Conservation (phyloP, 192 early-diverging fungal genomes). For the Entomortierella beljakovae region DNA sequence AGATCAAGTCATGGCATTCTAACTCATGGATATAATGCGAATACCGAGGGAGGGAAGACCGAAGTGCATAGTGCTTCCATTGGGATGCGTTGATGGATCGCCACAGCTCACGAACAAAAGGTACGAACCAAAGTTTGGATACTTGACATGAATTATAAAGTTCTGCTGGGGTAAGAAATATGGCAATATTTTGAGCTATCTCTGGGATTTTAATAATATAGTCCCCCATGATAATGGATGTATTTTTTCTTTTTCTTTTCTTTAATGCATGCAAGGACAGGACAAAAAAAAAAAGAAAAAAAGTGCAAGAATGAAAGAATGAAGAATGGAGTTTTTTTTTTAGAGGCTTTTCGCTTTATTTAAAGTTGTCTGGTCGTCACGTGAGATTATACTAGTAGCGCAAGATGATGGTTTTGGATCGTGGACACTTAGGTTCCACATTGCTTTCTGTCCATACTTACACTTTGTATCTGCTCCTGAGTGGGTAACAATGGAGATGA, state of each 20-base stretch:
- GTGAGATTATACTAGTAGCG: neutral
- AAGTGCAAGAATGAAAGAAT: neutral
- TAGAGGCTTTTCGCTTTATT: neutral
- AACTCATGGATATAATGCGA: constrained; percentile 30
- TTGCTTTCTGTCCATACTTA: too few relatives aligned
- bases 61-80: constrained; percentile 15
- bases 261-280: too few relatives aligned
- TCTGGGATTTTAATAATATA: constrained; percentile 17
- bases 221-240: too few relatives aligned
- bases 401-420: too few relatives aligned
- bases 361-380: neutral
- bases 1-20: neutral
- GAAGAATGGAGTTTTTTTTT: neutral
- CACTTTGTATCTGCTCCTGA: too few relatives aligned
- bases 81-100: constrained; percentile 25
- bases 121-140: constrained; percentile 16
- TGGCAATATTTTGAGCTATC: constrained; percentile 8
- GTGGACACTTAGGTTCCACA: too few relatives aligned
- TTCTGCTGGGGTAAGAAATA: constrained; percentile 20
- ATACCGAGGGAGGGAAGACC: constrained; percentile 20
- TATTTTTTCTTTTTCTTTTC: too few relatives aligned
- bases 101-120: constrained; percentile 34
- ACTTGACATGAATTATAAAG: constrained; percentile 7
- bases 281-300: too few relatives aligned
- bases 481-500: too few relatives aligned